Base-by-base conservation (phyloP, 2,329 filamentous ascomycete species). In the Verticillium klebahnii region DNA sequence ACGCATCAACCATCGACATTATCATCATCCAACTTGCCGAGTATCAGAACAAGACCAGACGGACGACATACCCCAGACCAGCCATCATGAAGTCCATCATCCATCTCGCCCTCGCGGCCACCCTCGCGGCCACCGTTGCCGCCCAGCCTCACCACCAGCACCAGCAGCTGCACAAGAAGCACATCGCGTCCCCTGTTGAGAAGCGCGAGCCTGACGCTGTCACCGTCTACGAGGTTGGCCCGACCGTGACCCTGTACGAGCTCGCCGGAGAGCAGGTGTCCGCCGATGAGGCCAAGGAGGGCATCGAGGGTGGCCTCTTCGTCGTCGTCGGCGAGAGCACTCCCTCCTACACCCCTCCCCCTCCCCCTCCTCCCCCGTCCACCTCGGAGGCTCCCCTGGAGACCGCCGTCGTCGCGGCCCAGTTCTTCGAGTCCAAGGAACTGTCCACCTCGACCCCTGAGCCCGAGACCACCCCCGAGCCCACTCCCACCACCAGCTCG, bases 271-370 rank as follows among this genome's bases (percentile, higher is more conserved):
- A 87, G 70, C 65, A 78, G 37, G 82, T 96, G 67, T 79, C 80
- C 60, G 76, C 83, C 63, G 75, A 83, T 0, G 84, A 92, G 63
- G 92, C 92, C 60, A 83, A 89, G 77, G 73, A 85, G 61, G 92
- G 92, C 66, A 82, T 98, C 68, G 77, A 83, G 62, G 84, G 89
- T 64, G 90, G 92, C 59, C 83, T 85, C 56, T 95, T 87, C 78
- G 80, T 89, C 56, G 78, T 90, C 57, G 79, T 89, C 56, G 85
- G 86, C 67, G 84, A 86, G 71, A 79, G 82, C 55, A 77, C 77
- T 15, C 84, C 85, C 57, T 82, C 81, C 54, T 84, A 84, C 68
- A 73, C 71, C 52, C 72, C 81, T n/a, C 79, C 78, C 7, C 73
- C 75, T 68, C 70, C 74, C 68, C 71, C 70, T 70, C 67, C 78